Evolutionary conservation across 2,329 filamentous ascomycete species (phyloP).

Genomic region (Mariannaea sp.): DNA sequence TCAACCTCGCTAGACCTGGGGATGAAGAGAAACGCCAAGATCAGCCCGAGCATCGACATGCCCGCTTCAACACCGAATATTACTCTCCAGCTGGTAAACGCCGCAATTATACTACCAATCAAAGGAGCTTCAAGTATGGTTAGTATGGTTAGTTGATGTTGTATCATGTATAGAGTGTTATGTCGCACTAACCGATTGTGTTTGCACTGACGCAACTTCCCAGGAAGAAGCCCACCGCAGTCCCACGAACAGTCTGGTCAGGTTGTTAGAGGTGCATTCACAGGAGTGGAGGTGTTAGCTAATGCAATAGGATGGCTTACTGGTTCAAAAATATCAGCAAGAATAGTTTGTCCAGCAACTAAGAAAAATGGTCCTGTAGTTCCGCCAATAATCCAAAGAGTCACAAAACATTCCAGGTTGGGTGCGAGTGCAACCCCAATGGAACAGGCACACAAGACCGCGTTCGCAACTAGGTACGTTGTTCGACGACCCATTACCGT

Average conservation of each 20-base stretch:
- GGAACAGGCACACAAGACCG: conserved; percentile 29
- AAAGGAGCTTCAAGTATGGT: conserved; percentile 29
- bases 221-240: conserved; percentile 36
- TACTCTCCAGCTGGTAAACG: conserved; percentile 36
- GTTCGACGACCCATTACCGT: conserved; percentile 32
- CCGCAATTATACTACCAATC: conserved; percentile 36
- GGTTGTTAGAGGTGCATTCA: background rate
- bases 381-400: conserved; percentile 34
- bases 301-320: conserved; percentile 10
- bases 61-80: conserved; percentile 37
- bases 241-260: conserved; percentile 30
- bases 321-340: conserved; percentile 37
- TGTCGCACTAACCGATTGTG: conserved; percentile 28
- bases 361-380: conserved; percentile 36
- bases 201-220: conserved; percentile 36
- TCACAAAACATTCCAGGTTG: conserved; percentile 29
- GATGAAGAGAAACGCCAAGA: conserved; percentile 34
- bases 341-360: conserved; percentile 34
- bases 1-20: conserved; percentile 29
- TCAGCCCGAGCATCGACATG: conserved; percentile 33
- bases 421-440: conserved; percentile 30
- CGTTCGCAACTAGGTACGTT: conserved; percentile 35
- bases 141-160: background rate
- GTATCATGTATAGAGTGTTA: accelerated
- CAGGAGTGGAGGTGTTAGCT: background rate